A percentile compares a stretch with the other conserved stretches of the same genome.
Conservation (phyloP, 2,329 filamentous ascomycete genomes). For the Epichloe elymi region DNA sequence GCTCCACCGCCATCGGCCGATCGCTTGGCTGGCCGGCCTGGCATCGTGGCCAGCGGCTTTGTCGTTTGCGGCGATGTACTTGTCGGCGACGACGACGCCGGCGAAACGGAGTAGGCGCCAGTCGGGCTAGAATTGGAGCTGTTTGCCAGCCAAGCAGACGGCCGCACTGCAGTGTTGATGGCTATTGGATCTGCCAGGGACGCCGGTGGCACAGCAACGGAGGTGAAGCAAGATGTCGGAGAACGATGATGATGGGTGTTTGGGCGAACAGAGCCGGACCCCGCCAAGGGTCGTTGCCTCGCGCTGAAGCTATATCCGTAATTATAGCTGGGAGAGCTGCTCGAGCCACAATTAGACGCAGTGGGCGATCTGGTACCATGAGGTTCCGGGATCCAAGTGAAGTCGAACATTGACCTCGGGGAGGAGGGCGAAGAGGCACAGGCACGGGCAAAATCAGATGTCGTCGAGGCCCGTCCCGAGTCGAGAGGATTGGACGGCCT, state of each 20-base stretch:
- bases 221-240: neutral
- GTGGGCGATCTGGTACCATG: neutral
- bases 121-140: constrained; percentile 6
- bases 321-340: neutral
- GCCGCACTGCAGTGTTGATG: neutral
- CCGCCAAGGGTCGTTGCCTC: neutral
- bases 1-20: constrained; percentile 21
- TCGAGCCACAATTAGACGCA: neutral
- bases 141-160: neutral
- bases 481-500: neutral
- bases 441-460: neutral
- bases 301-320: constrained; percentile 2
- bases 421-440: neutral
- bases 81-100: constrained; percentile 6
- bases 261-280: neutral
- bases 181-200: neutral
- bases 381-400: constrained; percentile 3
- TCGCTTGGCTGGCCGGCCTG: constrained; percentile 19
- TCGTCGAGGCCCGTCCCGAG: neutral
- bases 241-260: neutral
- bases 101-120: constrained; percentile 5
- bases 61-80: constrained; percentile 5
- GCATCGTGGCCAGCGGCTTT: constrained; percentile 8
- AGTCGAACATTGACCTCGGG: constrained; percentile 3
- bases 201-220: neutral